Evolutionary conservation across 1,284 basidiomycete genomes (phyloP).

Genomic region (Ceratorhiza oryzae-sativae): DNA sequence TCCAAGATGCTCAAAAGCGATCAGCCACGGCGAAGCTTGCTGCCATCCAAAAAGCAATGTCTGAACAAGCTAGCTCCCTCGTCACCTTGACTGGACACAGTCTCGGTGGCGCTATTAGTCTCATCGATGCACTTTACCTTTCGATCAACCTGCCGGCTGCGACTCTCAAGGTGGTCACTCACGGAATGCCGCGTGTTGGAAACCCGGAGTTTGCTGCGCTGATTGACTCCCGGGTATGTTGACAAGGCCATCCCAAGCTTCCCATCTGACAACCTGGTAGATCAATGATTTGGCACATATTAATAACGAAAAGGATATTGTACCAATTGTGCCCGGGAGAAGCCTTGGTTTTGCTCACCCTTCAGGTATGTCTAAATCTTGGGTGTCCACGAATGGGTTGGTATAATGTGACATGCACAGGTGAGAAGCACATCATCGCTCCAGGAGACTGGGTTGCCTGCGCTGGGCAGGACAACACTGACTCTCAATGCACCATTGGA

Average conservation of each 20-base stretch:
- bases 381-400: neutral
- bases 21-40: conserved; percentile 38
- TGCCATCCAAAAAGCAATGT: conserved; percentile 40
- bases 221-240: conserved; percentile 31
- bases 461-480: conserved; percentile 42
- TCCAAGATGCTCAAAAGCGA: conserved; percentile 40
- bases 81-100: conserved; percentile 42
- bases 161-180: conserved; percentile 40
- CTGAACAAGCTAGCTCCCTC: conserved; percentile 18
- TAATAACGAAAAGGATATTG: conserved; percentile 27
- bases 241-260: too few species aligned
- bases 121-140: conserved; percentile 38
- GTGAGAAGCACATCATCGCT: conserved; percentile 35
- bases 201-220: conserved; percentile 41
- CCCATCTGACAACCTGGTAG: neutral
- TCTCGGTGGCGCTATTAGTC: conserved; percentile 38
- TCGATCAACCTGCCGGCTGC: conserved; percentile 41
- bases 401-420: neutral
- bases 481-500: conserved; percentile 40
- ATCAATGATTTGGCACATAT: conserved; percentile 26
- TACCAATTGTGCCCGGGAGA: conserved; percentile 32
- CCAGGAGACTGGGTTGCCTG: conserved; percentile 41
- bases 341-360: conserved; percentile 40
- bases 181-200: conserved; percentile 42
- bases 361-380: conserved; percentile 8